Conservation (phyloP, 805 yeast species). For the Candida cerambycidarum region DNA sequence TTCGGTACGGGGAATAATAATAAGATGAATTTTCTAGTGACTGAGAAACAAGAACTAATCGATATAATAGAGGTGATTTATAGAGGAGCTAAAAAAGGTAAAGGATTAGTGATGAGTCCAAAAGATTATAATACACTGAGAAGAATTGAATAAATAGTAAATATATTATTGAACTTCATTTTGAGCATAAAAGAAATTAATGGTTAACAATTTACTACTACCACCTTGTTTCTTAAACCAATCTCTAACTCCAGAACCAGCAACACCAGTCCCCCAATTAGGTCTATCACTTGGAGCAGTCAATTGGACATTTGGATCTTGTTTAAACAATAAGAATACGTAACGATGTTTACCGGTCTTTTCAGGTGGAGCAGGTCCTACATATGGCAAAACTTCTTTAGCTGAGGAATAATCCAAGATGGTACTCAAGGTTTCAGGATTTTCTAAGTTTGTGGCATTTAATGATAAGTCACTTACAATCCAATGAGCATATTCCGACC, state of each 20-base stretch:
- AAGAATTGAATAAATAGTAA: constrained; percentile 9
- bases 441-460: constrained; percentile 17
- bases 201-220: constrained; percentile 60
- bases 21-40: constrained; percentile 75
- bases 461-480: constrained; percentile 55
- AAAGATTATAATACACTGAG: constrained; percentile 52
- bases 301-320: constrained; percentile 46
- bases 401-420: constrained; percentile 37
- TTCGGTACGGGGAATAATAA: constrained; percentile 98
- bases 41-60: constrained; percentile 83
- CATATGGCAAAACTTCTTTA: constrained; percentile 52
- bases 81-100: constrained; percentile 89
- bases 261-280: constrained; percentile 84
- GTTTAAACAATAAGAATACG: constrained; percentile 73
- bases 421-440: constrained; percentile 27
- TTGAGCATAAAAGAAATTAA: constrained; percentile 85
- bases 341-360: constrained; percentile 87
- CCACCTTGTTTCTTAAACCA: constrained; percentile 66
- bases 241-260: constrained; percentile 73
- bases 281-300: constrained; percentile 56
- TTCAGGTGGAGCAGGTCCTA: constrained; percentile 89
- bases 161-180: constrained; percentile 29
- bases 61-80: constrained; percentile 88
- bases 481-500: constrained; percentile 88
- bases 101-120: constrained; percentile 87